A percentile compares a stretch with the other conserved stretches of the same genome.
phyloP scores from a whole-genome alignment of 331 rosid genomes.

The Rosa hybrid region DNA sequence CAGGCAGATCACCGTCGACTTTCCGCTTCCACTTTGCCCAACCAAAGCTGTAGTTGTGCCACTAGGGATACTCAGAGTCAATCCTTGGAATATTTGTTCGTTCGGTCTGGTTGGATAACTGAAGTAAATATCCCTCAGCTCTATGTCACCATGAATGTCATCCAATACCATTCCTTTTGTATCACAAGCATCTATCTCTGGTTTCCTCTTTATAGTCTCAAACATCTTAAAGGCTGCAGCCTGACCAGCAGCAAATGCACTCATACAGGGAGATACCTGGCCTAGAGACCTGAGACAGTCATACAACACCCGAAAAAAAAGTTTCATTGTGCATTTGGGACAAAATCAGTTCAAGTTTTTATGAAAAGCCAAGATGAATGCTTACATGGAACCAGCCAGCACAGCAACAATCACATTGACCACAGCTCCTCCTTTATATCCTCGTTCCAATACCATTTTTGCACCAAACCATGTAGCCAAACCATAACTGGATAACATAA shows the following conservation, averaged over 20 bases:
- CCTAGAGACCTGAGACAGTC: conserved; percentile 57
- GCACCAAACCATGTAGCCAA: conserved; percentile 77
- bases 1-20: neutral
- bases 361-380: neutral
- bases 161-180: conserved; percentile 45
- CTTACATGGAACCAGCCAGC: conserved; percentile 71
- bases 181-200: conserved; percentile 57
- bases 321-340: neutral
- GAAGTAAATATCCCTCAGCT: conserved; percentile 52
- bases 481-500: conserved; percentile 53
- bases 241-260: conserved; percentile 72
- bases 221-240: conserved; percentile 82
- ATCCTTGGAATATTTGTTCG: conserved; percentile 39
- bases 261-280: conserved; percentile 59
- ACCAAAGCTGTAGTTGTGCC: neutral
- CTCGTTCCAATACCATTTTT: conserved; percentile 58
- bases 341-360: neutral
- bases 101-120: conserved; percentile 67
- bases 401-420: conserved; percentile 64
- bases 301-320: neutral
- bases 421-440: conserved; percentile 63
- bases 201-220: conserved; percentile 60
- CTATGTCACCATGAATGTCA: conserved; percentile 62
- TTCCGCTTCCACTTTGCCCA: neutral
- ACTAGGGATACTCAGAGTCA: conserved; percentile 9